Evolutionary conservation across 2,329 filamentous ascomycete species (phyloP).

Genomic region (Pestalotiopsis sp.): DNA sequence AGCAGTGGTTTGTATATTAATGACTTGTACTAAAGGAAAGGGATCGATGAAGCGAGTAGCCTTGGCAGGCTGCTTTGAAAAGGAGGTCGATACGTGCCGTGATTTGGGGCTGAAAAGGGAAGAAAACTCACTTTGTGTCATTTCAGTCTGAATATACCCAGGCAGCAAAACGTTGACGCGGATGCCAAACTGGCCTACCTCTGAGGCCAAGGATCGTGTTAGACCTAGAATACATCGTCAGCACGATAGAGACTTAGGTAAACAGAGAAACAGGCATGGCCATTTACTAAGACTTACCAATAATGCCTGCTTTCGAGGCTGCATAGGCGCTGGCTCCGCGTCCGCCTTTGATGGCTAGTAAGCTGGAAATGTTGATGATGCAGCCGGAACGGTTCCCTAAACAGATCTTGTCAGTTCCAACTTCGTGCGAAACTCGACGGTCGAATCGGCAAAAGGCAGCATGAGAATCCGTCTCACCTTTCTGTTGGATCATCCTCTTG

Average conservation of each 20-base stretch:
- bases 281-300: constrained; percentile 52
- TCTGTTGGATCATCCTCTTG: constrained; percentile 47
- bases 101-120: constrained; percentile 14
- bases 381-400: constrained; percentile 46
- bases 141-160: constrained; percentile 80
- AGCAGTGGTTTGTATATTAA: constrained; percentile 39
- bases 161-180: constrained; percentile 81
- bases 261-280: constrained; percentile 13
- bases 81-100: neutral
- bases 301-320: constrained; percentile 78
- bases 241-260: constrained; percentile 16
- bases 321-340: constrained; percentile 74
- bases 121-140: constrained; percentile 67
- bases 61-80: neutral
- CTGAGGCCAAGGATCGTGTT: constrained; percentile 66
- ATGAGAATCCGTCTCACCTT: constrained; percentile 17
- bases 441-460: too few species aligned
- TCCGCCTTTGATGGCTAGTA: constrained; percentile 71
- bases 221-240: constrained; percentile 52
- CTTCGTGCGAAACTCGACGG: too few species aligned
- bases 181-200: constrained; percentile 63
- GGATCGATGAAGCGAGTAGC: constrained; percentile 9
- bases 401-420: neutral
- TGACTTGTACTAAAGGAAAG: constrained; percentile 16
- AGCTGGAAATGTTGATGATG: constrained; percentile 81